Evolutionary conservation across 192 early-diverging fungal species (phyloP).

Genomic region (Backusella parvicylindrica): DNA sequence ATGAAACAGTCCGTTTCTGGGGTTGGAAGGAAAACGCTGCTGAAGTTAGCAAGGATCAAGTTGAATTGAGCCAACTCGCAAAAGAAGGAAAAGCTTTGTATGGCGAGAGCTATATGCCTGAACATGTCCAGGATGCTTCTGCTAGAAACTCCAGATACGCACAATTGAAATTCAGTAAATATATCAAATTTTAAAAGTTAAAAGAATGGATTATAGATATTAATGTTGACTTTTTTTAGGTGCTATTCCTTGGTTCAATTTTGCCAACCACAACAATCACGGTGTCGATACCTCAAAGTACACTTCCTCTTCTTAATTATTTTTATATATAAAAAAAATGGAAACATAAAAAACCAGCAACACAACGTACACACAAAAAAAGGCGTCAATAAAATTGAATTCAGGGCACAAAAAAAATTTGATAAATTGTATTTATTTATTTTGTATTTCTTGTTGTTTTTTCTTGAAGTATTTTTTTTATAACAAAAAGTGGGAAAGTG

Average conservation of each 20-base stretch:
- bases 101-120: constrained; percentile 52
- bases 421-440: not conserved
- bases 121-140: constrained; percentile 56
- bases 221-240: constrained; percentile 48
- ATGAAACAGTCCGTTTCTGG: constrained; percentile 79
- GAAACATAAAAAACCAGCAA: not conserved
- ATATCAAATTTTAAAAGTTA: not conserved
- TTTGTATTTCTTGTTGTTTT: not conserved
- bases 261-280: constrained; percentile 74
- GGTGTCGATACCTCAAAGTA: constrained; percentile 54
- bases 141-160: constrained; percentile 66
- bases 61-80: constrained; percentile 58
- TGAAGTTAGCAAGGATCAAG: constrained; percentile 68
- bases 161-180: constrained; percentile 59
- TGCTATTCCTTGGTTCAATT: constrained; percentile 73
- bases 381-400: not conserved
- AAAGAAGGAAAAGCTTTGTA: constrained; percentile 68
- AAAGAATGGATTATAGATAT: too few species aligned
- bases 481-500: not conserved
- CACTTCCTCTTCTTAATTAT: constrained; percentile 34
- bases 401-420: not conserved
- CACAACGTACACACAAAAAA: not conserved
- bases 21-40: constrained; percentile 84
- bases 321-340: not conserved
- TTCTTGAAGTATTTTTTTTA: not conserved